phyloP scores from a whole-genome alignment of 345 rosid species.

The Rhizophora apiculata region DNA sequence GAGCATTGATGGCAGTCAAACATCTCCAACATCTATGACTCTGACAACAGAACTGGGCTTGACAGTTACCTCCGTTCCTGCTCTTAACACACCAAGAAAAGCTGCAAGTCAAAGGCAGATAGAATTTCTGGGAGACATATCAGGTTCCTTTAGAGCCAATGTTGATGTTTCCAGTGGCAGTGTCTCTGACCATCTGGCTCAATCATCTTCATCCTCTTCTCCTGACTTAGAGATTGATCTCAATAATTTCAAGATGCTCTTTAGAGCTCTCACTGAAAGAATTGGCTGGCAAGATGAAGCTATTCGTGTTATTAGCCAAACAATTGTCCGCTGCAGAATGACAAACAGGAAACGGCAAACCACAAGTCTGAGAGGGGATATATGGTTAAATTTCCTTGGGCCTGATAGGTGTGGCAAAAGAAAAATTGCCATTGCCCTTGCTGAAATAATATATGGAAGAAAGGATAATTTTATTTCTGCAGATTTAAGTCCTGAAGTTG shows the following conservation, averaged over 20 bases:
- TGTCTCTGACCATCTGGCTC: constrained; percentile 24
- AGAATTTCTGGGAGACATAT: constrained; percentile 20
- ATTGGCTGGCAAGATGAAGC: constrained; percentile 69
- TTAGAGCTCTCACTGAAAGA: constrained; percentile 41
- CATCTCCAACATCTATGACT: constrained; percentile 45
- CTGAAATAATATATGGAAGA: constrained; percentile 52
- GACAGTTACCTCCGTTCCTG: constrained; percentile 36
- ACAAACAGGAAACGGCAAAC: constrained; percentile 20
- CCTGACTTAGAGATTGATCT: constrained; percentile 27
- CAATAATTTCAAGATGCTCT: constrained; percentile 49
- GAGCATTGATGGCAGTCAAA: constrained; percentile 32
- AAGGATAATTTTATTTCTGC: constrained; percentile 47
- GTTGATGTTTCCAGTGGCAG: constrained; percentile 21
- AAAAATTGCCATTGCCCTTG: constrained; percentile 54
- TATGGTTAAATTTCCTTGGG: constrained; percentile 68
- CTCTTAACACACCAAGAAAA: constrained; percentile 30
- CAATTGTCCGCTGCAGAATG: constrained; percentile 24
- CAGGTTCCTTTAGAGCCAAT: constrained; percentile 24
- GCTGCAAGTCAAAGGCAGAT: constrained; percentile 14
- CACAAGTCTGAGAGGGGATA: constrained; percentile 42
- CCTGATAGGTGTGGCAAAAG: constrained; percentile 49
- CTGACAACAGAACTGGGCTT: constrained; percentile 58
- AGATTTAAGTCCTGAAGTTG: constrained; percentile 44
- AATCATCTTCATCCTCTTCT: constrained; percentile 38
- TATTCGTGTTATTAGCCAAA: constrained; percentile 40